These are phyloP conservation scores for Capronia americana DNA, from an alignment of 2,329 filamentous ascomycete genomes.

Conservation along the genomic window DNA sequence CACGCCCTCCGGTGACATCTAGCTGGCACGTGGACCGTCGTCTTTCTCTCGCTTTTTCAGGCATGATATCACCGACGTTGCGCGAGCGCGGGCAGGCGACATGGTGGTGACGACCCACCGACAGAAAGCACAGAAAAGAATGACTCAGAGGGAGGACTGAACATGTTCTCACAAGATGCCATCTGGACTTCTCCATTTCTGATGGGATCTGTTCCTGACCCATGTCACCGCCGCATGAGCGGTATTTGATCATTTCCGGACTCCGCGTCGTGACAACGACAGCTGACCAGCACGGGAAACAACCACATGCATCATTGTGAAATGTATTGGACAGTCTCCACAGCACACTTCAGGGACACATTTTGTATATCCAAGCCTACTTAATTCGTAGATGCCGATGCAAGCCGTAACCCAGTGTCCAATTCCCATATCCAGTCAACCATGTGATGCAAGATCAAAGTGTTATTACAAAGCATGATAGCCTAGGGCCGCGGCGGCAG, in stretches of 20 bases:
- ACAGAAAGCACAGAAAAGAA: neutral
- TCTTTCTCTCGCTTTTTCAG: neutral
- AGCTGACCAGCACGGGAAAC: neutral
- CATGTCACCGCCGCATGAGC: neutral
- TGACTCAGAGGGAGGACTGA: neutral
- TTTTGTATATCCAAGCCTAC: neutral
- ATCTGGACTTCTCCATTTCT: neutral
- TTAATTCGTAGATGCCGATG: neutral
- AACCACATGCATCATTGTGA: neutral
- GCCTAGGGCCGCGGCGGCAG: slow-evolving; percentile 22
- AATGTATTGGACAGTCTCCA: neutral
- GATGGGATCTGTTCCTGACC: neutral
- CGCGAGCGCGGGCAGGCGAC: neutral
- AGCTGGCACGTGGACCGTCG: neutral
- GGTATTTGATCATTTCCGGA: neutral
- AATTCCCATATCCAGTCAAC: neutral
- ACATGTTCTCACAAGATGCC: neutral
- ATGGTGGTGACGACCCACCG: neutral
- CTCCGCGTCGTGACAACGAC: neutral
- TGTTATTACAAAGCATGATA: slow-evolving; percentile 21
- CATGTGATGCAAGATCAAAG: neutral
- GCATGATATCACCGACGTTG: neutral
- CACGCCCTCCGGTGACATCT: neutral
- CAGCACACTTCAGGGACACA: neutral
- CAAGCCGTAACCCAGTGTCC: neutral